Conservation (phyloP, 2,329 filamentous ascomycete species). For the Colletotrichum abscissum region DNA sequence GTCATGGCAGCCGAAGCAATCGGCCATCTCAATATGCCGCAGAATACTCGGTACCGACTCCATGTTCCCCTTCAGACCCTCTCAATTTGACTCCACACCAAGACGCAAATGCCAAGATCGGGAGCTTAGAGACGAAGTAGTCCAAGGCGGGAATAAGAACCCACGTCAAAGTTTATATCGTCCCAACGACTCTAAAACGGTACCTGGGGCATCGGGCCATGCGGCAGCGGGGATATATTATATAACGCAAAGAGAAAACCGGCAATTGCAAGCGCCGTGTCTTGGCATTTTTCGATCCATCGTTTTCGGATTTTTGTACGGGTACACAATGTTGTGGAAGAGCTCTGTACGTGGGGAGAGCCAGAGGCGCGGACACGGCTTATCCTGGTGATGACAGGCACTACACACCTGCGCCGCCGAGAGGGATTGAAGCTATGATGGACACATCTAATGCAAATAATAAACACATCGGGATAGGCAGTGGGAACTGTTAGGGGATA, state of each 20-base stretch:
- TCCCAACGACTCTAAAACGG: not conserved
- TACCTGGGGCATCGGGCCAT: not conserved
- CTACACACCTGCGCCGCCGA: no score
- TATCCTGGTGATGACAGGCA: not conserved
- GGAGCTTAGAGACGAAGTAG: no score
- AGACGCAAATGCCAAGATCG: no score
- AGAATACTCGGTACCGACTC: not conserved
- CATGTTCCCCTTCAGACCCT: no score
- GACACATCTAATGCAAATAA: no score
- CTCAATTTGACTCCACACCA: no score
- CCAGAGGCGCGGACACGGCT: no score
- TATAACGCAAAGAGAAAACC: not conserved
- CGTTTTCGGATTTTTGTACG: not conserved
- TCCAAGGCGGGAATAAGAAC: no score
- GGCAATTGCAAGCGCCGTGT: conserved; percentile 23
- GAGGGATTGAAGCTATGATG: no score
- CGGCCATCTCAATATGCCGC: not conserved
- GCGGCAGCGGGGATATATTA: not conserved
- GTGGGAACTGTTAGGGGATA: not conserved
- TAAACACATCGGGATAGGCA: not conserved
- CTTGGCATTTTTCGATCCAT: conserved; percentile 1
- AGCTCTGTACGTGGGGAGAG: not conserved
- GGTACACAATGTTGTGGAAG: not conserved
- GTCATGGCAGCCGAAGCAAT: not conserved
- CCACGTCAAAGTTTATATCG: not conserved